Percentiles rank a stretch among this genome's conserved stretches.
Evolutionary conservation across 345 rosid genomes (phyloP).

Genomic region (Sisymbrium irio): DNA sequence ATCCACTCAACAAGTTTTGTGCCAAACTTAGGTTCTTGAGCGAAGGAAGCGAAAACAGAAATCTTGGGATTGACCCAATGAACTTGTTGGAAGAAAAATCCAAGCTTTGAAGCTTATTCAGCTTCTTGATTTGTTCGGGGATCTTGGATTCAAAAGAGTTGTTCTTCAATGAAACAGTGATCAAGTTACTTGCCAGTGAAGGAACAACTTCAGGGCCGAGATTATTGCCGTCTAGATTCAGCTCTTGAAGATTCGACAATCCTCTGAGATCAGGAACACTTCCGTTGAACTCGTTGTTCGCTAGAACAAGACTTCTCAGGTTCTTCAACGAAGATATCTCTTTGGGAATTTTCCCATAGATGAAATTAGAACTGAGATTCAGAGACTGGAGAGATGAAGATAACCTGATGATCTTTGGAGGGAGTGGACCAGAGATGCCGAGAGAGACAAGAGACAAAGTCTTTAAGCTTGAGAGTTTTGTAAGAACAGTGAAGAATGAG

Average conservation of each 20-base stretch:
- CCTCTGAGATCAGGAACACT: constrained; percentile 66
- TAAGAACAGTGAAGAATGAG: constrained; percentile 63
- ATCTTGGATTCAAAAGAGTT: constrained; percentile 71
- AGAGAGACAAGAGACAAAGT: constrained; percentile 65
- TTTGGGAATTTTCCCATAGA: constrained; percentile 60
- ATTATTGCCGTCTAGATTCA: constrained; percentile 54
- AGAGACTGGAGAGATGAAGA: constrained; percentile 52
- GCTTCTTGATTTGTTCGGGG: constrained; percentile 45
- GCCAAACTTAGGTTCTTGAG: constrained; percentile 57
- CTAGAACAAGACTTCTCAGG: constrained; percentile 57
- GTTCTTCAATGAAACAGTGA: constrained; percentile 46
- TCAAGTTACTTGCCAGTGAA: constrained; percentile 47
- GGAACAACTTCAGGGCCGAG: constrained; percentile 68
- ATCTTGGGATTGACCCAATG: constrained; percentile 55
- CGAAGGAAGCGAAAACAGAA: constrained; percentile 54
- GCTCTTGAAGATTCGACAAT: constrained; percentile 47
- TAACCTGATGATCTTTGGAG: constrained; percentile 59
- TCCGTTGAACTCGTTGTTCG: constrained; percentile 62
- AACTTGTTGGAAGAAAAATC: constrained; percentile 63
- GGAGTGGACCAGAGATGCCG: constrained; percentile 82
- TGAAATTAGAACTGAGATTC: constrained; percentile 71
- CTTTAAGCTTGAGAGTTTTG: constrained; percentile 65
- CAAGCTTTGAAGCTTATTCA: constrained; percentile 48
- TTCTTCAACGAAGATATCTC: constrained; percentile 48
- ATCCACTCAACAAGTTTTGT: constrained; percentile 57